phyloP scores from a whole-genome alignment of 2,329 filamentous ascomycete genomes.

The Pseudogymnoascus sp. region DNA sequence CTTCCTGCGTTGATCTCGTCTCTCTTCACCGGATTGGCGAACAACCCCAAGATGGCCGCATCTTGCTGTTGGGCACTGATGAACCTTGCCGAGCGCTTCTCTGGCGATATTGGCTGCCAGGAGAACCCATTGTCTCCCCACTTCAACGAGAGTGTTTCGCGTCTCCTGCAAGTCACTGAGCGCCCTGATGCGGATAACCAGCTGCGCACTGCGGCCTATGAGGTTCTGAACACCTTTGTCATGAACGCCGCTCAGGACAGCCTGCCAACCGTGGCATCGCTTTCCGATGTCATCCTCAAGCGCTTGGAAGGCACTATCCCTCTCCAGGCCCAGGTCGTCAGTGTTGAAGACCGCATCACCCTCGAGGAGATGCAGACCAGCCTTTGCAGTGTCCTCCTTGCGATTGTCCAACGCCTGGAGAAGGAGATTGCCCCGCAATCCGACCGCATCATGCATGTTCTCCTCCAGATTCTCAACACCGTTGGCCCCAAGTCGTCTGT shows the following conservation, averaged over 20 bases:
- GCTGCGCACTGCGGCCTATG: conserved; percentile 90
- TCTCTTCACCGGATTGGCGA: conserved; percentile 81
- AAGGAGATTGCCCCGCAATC: conserved; percentile 83
- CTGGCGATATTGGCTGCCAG: conserved; percentile 67
- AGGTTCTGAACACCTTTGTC: conserved; percentile 92
- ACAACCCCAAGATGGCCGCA: conserved; percentile 90
- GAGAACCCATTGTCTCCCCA: conserved; percentile 81
- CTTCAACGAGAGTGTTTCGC: conserved; percentile 85
- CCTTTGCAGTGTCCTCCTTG: conserved; percentile 80
- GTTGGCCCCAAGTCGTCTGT: conserved; percentile 83
- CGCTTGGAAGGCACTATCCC: conserved; percentile 83
- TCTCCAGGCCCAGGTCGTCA: conserved; percentile 88
- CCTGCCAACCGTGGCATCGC: conserved; percentile 65
- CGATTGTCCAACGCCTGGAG: conserved; percentile 85
- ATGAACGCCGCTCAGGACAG: conserved; percentile 84
- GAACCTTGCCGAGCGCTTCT: conserved; percentile 94
- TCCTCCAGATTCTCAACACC: conserved; percentile 70
- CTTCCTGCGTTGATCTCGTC: conserved; percentile 78
- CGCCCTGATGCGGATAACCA: conserved; percentile 75
- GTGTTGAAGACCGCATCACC: conserved; percentile 90
- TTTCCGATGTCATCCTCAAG: conserved; percentile 83
- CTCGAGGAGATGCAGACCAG: conserved; percentile 98
- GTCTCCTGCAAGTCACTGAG: conserved; percentile 77
- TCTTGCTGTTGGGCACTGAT: conserved; percentile 99
- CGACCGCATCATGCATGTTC: conserved; percentile 85